phyloP scores from a whole-genome alignment of 257 asterid species.

The Avicennia marina region DNA sequence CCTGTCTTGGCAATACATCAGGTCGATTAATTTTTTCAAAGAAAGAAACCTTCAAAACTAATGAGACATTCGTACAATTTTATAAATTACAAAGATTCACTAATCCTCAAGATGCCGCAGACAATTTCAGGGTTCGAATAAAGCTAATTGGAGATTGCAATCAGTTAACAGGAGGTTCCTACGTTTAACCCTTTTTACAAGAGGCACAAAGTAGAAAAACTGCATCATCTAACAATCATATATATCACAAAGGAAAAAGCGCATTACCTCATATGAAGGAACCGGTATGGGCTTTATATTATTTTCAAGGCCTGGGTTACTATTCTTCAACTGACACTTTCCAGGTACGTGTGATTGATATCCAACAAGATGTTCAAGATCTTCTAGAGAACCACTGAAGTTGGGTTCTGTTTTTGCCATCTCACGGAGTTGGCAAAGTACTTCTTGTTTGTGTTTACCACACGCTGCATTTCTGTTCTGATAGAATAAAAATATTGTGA shows the following conservation, averaged over 20 bases:
- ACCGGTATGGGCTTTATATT: slow-evolving; percentile 27
- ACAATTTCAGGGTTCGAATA: too few species aligned
- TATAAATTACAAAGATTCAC: too few species aligned
- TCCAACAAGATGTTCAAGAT: slow-evolving; percentile 28
- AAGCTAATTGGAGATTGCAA: neutral
- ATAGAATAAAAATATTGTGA: slow-evolving; percentile 16
- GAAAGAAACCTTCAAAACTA: too few species aligned
- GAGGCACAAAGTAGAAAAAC: too few species aligned
- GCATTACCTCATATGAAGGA: slow-evolving; percentile 51
- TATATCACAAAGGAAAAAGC: neutral
- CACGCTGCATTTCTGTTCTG: slow-evolving; percentile 88
- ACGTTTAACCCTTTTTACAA: too few species aligned
- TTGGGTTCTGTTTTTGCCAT: slow-evolving; percentile 63
- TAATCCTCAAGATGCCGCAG: too few species aligned
- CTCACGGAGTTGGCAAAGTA: slow-evolving; percentile 69
- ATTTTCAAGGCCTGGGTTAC: slow-evolving; percentile 23
- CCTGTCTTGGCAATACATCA: too few species aligned
- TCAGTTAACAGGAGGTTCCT: too few species aligned
- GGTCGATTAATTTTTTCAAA: neutral
- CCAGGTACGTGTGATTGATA: slow-evolving; percentile 33
- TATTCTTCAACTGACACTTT: slow-evolving; percentile 25
- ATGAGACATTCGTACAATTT: too few species aligned
- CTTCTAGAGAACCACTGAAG: slow-evolving; percentile 40
- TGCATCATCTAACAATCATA: too few species aligned
- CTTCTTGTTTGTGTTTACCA: slow-evolving; percentile 81